Evolutionary conservation across 768 basidiomycete species (phyloP), one percentile per base, ranked within the genome.

Genomic region (Filobasidium wieringae): DNA sequence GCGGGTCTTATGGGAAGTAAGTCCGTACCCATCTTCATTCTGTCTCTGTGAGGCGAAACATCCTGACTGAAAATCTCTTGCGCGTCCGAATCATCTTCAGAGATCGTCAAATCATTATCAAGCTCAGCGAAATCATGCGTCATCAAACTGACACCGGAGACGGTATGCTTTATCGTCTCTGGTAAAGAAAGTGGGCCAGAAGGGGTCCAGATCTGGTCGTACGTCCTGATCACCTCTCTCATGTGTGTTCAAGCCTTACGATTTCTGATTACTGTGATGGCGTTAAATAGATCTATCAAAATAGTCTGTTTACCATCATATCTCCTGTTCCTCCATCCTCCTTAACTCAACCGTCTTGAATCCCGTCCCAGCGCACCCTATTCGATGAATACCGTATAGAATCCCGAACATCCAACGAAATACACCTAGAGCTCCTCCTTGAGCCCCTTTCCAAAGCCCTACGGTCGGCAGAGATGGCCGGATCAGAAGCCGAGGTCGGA

Each of bases 181-280:
- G 70, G 64, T 0, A 70, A 66, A 51, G 72, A 73, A 58, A 60
- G 60, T 24, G 68, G 68, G 4, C 65, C 62, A 34, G 68, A 68
- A 57, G 72, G 72, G 32, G 72, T 73, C 2, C 70, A 73, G 57
- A 69, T 73, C 1, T 73, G 72, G 72, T 73, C 72, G 72, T 73
- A 53, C 66, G 72, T 65, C 24, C 26, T 55, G 7, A 14, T 50
- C 33, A 32, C 4, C 32, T 54, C 30, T 9, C 8, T 27, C n/a
- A n/a, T 14, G 22, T 26, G 30, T 15, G 9, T 29, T 45, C 24
- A 27, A 51, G 26, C 27, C 1, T 9, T 11, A 37, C 54, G 24
- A 34, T 47, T 15, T 40, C 29, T 30, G 22, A 6, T 19, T 45
- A 26, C 4, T 34, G 19, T 15, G 51, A 22, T 29, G 22, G 12